phyloP scores from a whole-genome alignment of 108 stramenopile species.

The Chaetoceros muelleri region DNA sequence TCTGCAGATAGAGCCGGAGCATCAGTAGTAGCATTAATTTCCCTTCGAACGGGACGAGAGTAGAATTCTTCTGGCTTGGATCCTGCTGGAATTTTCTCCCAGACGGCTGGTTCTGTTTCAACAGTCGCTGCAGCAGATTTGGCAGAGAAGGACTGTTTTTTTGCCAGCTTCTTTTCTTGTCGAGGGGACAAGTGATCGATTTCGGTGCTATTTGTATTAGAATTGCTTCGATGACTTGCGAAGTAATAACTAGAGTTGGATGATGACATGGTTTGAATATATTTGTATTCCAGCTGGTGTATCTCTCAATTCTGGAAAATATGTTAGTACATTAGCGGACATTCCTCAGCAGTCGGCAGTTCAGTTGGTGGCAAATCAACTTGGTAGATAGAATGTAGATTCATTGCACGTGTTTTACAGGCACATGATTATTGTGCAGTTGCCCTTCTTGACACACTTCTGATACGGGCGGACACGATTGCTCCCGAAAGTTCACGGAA shows the following conservation, averaged over 20 bases:
- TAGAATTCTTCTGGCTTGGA: background rate
- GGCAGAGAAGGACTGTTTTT: too few species aligned
- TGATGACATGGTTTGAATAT: background rate
- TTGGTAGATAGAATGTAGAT: too few species aligned
- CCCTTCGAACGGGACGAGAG: background rate
- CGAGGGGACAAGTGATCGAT: background rate
- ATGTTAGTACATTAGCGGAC: too few species aligned
- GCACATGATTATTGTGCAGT: too few species aligned
- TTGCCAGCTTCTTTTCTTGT: background rate
- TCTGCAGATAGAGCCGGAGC: slow-evolving; percentile 4
- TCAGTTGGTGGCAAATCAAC: too few species aligned
- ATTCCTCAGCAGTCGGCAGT: too few species aligned
- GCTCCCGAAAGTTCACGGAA: too few species aligned
- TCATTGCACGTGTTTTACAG: too few species aligned
- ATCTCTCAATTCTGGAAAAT: too few species aligned
- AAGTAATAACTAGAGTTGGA: background rate
- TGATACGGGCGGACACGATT: too few species aligned
- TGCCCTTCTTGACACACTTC: too few species aligned
- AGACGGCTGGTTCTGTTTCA: background rate
- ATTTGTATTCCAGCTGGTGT: too few species aligned
- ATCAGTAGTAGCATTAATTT: background rate
- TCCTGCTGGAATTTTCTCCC: background rate
- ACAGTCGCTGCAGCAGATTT: background rate
- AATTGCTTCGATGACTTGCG: background rate
- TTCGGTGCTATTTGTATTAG: background rate